Base-by-base conservation (phyloP, 345 rosid species). In the Lumnitzera racemosa region DNA sequence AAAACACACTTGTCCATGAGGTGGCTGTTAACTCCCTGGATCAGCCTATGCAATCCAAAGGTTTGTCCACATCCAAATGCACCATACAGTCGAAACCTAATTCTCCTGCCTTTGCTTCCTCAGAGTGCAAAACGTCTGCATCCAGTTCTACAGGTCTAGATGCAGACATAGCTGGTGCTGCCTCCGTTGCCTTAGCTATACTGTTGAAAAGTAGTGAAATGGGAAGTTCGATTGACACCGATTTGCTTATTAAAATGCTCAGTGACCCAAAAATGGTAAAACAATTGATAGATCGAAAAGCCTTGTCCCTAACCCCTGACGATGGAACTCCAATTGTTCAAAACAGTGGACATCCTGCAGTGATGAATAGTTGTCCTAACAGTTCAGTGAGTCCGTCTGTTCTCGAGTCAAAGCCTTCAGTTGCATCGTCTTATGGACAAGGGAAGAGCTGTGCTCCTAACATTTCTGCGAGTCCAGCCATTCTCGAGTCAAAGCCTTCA, bases 171-270 rank as follows among this genome's bases (percentile, higher is more conserved):
- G 57, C 66, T 41, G 51, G 61, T 46, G 79, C 78, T 71, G 84
- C 81, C 20, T 69, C 78, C 14, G 77, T 80, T 12, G 82, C 78
- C 53, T 69, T 74, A 20, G 48, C 67, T 27, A 67, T 74, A 10
- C 23, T 79, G 11, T 31, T 69, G 69, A 76, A 76, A 75, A 72
- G 61, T 49, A 59, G 67, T 60, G 80, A 74, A 64, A 67, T 48
- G 15, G 74, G 72, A 49, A 66, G 72, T 67, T 24, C 63, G 76
- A 64, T 89, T 4, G 95, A 89, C 70, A 46, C 74, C 23, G 77
- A 78, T 51, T 72, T 84, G 60, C 95, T 89, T 4, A 53, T 79
- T 67, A 74, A 77, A 63, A 60, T 89, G 70, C 77, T 87, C 13
- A 66, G 63, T 20, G 71, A 87, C 70, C 91, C 89, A 0, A 27